phyloP scores from a whole-genome alignment of 2,329 filamentous ascomycete genomes.

The Xylariomycetidae sp. region DNA sequence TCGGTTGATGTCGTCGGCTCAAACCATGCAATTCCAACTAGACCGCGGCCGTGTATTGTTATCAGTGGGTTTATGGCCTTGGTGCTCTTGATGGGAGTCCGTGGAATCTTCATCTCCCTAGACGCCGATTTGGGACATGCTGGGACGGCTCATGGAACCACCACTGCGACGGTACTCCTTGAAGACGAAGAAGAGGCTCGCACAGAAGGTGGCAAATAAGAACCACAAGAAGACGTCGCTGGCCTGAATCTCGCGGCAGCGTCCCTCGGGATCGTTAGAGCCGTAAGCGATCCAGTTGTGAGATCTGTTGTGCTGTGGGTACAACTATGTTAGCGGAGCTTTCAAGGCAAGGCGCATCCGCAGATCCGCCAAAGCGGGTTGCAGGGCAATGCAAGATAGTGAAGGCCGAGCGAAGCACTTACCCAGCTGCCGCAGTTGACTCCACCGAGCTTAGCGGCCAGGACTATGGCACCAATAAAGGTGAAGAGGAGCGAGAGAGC shows the following conservation, averaged over 20 bases:
- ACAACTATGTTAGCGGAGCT: too few species aligned
- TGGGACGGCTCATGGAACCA: slow-evolving; percentile 39
- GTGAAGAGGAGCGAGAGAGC: slow-evolving; percentile 57
- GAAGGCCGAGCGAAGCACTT: too few species aligned
- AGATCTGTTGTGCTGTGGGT: too few species aligned
- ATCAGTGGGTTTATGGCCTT: too few species aligned
- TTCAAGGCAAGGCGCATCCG: too few species aligned
- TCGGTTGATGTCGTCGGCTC: too few species aligned
- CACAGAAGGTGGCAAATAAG: slow-evolving; percentile 58
- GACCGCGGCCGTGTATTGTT: too few species aligned
- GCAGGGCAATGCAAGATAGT: too few species aligned
- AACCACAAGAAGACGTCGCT: slow-evolving; percentile 75
- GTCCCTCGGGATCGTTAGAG: slow-evolving; percentile 51
- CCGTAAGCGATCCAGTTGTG: slow-evolving; percentile 60
- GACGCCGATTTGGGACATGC: slow-evolving; percentile 52
- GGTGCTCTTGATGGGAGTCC: slow-evolving; percentile 5
- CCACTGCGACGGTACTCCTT: slow-evolving; percentile 45
- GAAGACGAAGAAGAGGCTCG: slow-evolving; percentile 49
- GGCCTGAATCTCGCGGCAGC: slow-evolving; percentile 71
- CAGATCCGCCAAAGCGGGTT: too few species aligned
- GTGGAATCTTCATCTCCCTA: slow-evolving; percentile 22
- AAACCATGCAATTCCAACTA: too few species aligned
- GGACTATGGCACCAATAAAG: slow-evolving; percentile 63
- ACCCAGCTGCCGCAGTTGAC: slow-evolving; percentile 61
- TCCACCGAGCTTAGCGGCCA: slow-evolving; percentile 62